Evolutionary conservation across 805 yeast species (phyloP), one percentile per base, ranked within the genome.

Genomic region (Yamadazyma paraphyllophila): DNA sequence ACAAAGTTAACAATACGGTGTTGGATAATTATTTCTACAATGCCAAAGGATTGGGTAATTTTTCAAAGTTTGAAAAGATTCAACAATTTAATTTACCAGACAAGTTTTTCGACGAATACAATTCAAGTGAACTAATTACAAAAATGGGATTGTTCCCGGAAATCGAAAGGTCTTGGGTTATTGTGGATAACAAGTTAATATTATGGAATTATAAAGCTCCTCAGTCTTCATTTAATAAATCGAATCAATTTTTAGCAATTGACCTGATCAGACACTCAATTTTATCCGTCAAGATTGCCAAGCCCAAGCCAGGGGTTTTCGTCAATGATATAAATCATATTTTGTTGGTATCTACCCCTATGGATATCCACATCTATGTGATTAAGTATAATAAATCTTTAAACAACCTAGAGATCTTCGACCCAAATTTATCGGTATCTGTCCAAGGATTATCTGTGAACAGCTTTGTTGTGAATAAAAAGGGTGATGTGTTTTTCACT

Each of bases 141-240:
- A 81, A 83, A 48, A 83, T 88, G 81, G 99, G 99, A 11, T 67
- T 90, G 20, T 82, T 94, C 53, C 80, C 91, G 0, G 90, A 85
- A 47, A 76, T 94, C 26, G 78, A 81, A 50, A 80, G 96, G 48
- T 81, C 91, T 11, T 94, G 97, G 97, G 76, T 92, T 27, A 81
- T 85, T 2, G 80, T 83, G 27, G 97, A 89, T 58, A 84, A 85
- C 60, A 85, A 85, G 56, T 71, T 92, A 56, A 78, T 86, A 29
- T 73, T 95, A 17, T 94, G 98, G 98, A 85, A 90, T 62, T 81
- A 84, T 59, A 78, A 77, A 46, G 73, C 81, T 10, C 74, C 74
- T 2, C 75, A 78, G 25, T 76, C 78, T 16, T 69, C 75, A 10
- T 69, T 71, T 48, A 68, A 67, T 52, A 62, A 59, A 39, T 51